phyloP scores from a whole-genome alignment of 495 filamentous ascomycete species.

The Immersiella caudata region DNA sequence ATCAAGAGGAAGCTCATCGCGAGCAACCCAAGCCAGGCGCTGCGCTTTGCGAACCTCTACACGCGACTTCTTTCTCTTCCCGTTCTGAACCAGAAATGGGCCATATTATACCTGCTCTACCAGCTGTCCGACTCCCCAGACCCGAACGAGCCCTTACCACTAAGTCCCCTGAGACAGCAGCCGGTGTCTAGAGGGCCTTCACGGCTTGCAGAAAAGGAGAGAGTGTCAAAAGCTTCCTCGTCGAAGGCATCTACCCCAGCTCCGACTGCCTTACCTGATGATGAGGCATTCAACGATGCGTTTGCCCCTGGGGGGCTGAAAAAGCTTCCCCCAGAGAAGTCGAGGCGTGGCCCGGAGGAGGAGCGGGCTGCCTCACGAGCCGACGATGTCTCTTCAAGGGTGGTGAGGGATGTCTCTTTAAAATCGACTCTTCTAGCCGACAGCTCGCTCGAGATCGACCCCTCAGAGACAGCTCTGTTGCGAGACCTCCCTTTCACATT shows the following conservation, averaged over 20 bases:
- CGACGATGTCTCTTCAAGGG: slow-evolving; percentile 25
- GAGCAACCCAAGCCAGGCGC: slow-evolving; percentile 77
- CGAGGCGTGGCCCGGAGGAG: slow-evolving; percentile 29
- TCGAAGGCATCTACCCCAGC: slow-evolving; percentile 34
- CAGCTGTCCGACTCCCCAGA: slow-evolving; percentile 70
- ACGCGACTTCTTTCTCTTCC: slow-evolving; percentile 83
- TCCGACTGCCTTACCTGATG: slow-evolving; percentile 32
- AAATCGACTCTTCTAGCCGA: slow-evolving; percentile 56
- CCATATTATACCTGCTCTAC: slow-evolving; percentile 86
- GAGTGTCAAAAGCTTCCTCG: slow-evolving; percentile 28
- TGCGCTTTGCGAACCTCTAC: slow-evolving; percentile 86
- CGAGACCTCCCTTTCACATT: slow-evolving; percentile 92
- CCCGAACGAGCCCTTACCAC: slow-evolving; percentile 44
- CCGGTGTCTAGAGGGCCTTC: slow-evolving; percentile 22
- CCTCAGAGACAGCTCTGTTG: slow-evolving; percentile 73
- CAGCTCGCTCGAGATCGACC: slow-evolving; percentile 54
- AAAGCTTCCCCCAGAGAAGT: slow-evolving; percentile 40
- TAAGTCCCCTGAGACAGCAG: slow-evolving; percentile 37
- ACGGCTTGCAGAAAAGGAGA: slow-evolving; percentile 27
- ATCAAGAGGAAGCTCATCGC: slow-evolving; percentile 87
- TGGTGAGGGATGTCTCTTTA: slow-evolving; percentile 48
- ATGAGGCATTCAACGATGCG: slow-evolving; percentile 54
- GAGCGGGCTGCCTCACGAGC: slow-evolving; percentile 24
- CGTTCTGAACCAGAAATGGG: slow-evolving; percentile 94
- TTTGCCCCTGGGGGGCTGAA: slow-evolving; percentile 58